Evolutionary conservation across 2,329 filamentous ascomycete species (phyloP), one percentile per base, ranked within the genome.

Genomic region (Trichoderma harzianum): DNA sequence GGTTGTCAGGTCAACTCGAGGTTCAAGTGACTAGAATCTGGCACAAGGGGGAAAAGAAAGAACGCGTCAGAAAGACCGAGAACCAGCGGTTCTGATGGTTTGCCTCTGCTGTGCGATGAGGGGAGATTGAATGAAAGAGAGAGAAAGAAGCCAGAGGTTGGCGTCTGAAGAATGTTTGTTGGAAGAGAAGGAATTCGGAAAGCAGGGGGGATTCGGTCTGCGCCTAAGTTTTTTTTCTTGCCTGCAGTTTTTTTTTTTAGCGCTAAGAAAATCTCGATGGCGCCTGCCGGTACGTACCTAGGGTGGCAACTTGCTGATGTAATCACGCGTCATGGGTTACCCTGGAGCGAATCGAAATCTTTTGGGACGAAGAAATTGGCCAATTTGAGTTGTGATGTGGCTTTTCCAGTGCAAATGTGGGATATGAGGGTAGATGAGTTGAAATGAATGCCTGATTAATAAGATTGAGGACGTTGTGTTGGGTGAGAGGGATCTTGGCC

Each of bases 41-140:
- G 63, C 32, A 53, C 39, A 57, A 21, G 39, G 24, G 32, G 55
- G 34, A 28, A 28, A 18, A 47, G 55, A 60, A 63, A 47, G 62
- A 74, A 74, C 66, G 70, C 60, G 66, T 65, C 61, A 57, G 32
- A 53, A 61, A 24, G 62, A 51, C 43, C 51, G 61, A 60, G 26
- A 63, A 51, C 51, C 14, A 34, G 30, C 8, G 43, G 61, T 51
- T 60, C 58, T 53, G 57, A 72, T 69, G 53, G 26, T 18, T 51
- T 65, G 47, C 43, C 60, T 72, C 69, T 60, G 70, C n/a, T 32
- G 26, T 68, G 67, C 62, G 67, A 70, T 72, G 72, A 47, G 72
- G 43, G 32, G 36, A 57, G 64, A 34, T 34, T 76, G 78, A 79
- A 74, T 78, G 78, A 76, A 75, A 72, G 73, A 75, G 75, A 74